These are phyloP conservation scores for Jamesozyma jinghongensis DNA, from an alignment of 805 yeast species.

Conservation along the genomic window DNA sequence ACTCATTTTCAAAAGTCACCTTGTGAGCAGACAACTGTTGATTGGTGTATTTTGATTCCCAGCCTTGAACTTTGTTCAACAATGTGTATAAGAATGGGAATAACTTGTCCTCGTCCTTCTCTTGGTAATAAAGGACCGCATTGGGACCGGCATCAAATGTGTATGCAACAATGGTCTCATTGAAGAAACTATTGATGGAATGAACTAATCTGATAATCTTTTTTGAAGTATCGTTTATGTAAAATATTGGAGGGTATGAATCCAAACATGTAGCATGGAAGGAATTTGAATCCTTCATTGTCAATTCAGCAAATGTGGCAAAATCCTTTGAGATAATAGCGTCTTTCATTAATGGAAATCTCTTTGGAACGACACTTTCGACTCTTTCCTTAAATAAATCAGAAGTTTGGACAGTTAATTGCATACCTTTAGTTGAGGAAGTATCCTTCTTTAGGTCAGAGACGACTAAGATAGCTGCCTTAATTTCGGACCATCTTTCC, in stretches of 20 bases:
- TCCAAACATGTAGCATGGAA: constrained; percentile 98
- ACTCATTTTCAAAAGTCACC: constrained; percentile 18
- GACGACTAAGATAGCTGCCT: constrained; percentile 86
- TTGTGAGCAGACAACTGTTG: constrained; percentile 22
- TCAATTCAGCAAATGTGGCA: constrained; percentile 71
- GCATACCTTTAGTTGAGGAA: constrained; percentile 95
- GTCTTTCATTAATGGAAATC: constrained; percentile 74
- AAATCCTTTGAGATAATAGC: constrained; percentile 72
- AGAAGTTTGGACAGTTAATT: constrained; percentile 81
- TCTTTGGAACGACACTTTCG: constrained; percentile 70
- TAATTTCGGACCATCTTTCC: constrained; percentile 86
- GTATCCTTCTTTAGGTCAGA: constrained; percentile 92
- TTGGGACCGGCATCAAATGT: constrained; percentile 99
- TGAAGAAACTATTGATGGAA: constrained; percentile 52
- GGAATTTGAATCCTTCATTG: constrained; percentile 94
- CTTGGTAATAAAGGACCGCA: constrained; percentile 86
- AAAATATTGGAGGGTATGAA: constrained; percentile 91
- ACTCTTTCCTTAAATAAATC: constrained; percentile 77
- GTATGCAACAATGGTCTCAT: constrained; percentile 74
- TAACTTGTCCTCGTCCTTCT: constrained; percentile 61
- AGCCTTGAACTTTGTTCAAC: constrained; percentile 56
- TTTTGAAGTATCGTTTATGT: constrained; percentile 84
- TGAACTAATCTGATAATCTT: constrained; percentile 72
- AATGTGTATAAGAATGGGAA: constrained; percentile 58
- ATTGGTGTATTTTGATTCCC: constrained; percentile 41